Conservation (phyloP, 108 stramenopile species). For the Cylindrotheca closterium region DNA sequence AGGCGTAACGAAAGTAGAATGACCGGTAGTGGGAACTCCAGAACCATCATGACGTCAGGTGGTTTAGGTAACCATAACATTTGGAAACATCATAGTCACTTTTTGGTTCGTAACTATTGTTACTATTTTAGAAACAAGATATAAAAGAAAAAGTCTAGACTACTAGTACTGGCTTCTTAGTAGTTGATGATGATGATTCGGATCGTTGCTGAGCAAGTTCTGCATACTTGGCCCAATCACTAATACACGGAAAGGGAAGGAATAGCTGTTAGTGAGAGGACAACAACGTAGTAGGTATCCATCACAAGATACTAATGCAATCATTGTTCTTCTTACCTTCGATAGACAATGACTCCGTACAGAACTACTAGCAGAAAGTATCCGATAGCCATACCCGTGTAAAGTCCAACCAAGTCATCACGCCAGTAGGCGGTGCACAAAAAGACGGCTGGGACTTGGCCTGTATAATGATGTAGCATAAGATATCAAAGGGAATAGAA, state of each 20-base stretch:
- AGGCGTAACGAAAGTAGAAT: too few relatives aligned
- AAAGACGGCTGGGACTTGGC: slow-evolving; percentile 78
- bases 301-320: not conserved
- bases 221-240: slow-evolving; percentile 29
- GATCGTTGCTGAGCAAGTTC: slow-evolving; percentile 22
- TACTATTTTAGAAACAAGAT: too few relatives aligned
- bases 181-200: slow-evolving; percentile 13
- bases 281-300: not conserved
- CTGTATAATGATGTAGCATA: not conserved
- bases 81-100: too few relatives aligned
- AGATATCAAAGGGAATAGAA: not conserved
- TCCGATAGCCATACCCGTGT: slow-evolving; percentile 67
- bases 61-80: too few relatives aligned
- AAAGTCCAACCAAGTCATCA: slow-evolving; percentile 67
- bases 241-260: not conserved
- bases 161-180: not conserved
- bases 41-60: too few relatives aligned
- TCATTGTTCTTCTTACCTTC: slow-evolving; percentile 16
- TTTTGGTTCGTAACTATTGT: too few relatives aligned
- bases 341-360: slow-evolving; percentile 22
- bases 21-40: not conserved
- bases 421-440: slow-evolving; percentile 67
- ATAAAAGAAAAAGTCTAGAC: too few relatives aligned
- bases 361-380: slow-evolving; percentile 36
- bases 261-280: not conserved